These are phyloP conservation scores for Cyclanthera cordifolia DNA, from an alignment of 306 rosid species.

Conservation along the genomic window DNA sequence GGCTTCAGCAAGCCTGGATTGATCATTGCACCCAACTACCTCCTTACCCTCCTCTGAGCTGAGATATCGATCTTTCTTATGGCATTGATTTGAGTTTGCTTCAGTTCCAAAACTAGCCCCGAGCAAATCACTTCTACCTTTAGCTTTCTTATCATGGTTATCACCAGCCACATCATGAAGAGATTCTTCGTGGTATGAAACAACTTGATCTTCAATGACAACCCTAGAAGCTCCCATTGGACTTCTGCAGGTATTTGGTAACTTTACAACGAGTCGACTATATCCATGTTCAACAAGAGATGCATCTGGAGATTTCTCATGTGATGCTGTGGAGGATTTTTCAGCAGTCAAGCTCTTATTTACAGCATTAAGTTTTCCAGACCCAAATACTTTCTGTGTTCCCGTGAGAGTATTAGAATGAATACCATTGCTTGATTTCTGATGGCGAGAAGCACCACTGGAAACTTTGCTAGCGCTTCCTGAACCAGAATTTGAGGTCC, in stretches of 20 bases:
- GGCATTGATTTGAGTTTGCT: conserved; percentile 36
- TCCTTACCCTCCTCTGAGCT: conserved; percentile 51
- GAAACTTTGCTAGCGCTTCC: conserved; percentile 45
- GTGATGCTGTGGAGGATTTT: conserved; percentile 21
- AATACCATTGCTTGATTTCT: conserved; percentile 48
- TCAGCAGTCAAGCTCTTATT: conserved; percentile 31
- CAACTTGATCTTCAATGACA: conserved; percentile 42
- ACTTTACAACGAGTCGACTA: conserved; percentile 53
- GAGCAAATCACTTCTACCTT: conserved; percentile 31
- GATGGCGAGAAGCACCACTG: conserved; percentile 49
- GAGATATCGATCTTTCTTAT: conserved; percentile 37
- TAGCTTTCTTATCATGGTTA: conserved; percentile 36
- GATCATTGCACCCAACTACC: conserved; percentile 32
- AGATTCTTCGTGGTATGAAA: conserved; percentile 40
- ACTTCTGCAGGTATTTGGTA: conserved; percentile 50
- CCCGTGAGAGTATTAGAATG: conserved; percentile 33
- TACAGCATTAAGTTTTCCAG: conserved; percentile 38
- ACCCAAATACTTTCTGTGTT: conserved; percentile 36
- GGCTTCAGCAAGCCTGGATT: conserved; percentile 28
- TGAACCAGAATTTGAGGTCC: conserved; percentile 66
- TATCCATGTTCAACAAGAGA: conserved; percentile 36
- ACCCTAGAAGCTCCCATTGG: conserved; percentile 30
- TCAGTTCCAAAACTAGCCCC: conserved; percentile 34
- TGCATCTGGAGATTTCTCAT: conserved; percentile 33
- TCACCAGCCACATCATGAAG: conserved; percentile 54